These are phyloP conservation scores for Curvularia lunata DNA, from an alignment of 2,329 filamentous ascomycete species.

Conservation along the genomic window DNA sequence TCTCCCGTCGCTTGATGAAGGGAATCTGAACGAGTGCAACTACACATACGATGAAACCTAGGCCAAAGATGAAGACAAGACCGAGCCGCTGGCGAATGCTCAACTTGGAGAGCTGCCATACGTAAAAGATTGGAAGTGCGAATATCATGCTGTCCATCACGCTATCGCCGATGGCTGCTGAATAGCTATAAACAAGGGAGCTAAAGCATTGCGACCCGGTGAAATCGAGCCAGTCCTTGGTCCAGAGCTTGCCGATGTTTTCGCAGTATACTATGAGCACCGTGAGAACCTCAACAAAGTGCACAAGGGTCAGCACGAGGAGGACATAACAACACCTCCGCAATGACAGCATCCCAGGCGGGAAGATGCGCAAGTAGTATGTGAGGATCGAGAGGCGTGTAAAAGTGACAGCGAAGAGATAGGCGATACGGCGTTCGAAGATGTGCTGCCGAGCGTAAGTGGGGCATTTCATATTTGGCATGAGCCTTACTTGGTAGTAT, in stretches of 20 bases:
- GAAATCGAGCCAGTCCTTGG: slow-evolving; percentile 26
- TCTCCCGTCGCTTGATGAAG: slow-evolving; percentile 32
- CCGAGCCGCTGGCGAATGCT: slow-evolving; percentile 28
- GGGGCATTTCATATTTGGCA: not conserved
- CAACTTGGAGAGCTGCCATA: slow-evolving; percentile 34
- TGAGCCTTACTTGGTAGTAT: slow-evolving; percentile 27
- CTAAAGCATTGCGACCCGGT: slow-evolving; percentile 34
- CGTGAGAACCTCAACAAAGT: slow-evolving; percentile 32
- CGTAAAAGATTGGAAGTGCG: slow-evolving; percentile 33
- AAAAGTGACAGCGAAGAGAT: slow-evolving; percentile 43
- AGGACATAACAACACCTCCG: slow-evolving; percentile 29
- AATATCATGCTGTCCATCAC: slow-evolving; percentile 38
- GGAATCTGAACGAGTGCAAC: slow-evolving; percentile 39
- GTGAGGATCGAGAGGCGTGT: slow-evolving; percentile 45
- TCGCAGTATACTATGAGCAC: slow-evolving; percentile 33
- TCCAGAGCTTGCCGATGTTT: slow-evolving; percentile 36
- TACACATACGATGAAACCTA: slow-evolving; percentile 36
- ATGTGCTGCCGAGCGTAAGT: slow-evolving; percentile 25
- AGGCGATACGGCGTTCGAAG: slow-evolving; percentile 43
- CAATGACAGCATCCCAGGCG: slow-evolving; percentile 24
- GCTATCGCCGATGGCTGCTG: slow-evolving; percentile 37
- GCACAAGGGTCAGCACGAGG: slow-evolving; percentile 22
- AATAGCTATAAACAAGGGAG: slow-evolving; percentile 35
- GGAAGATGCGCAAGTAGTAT: slow-evolving; percentile 49
- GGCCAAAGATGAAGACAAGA: slow-evolving; percentile 31